Conservation (phyloP, 768 basidiomycete genomes). For the Pleurotus cornucopiae region DNA sequence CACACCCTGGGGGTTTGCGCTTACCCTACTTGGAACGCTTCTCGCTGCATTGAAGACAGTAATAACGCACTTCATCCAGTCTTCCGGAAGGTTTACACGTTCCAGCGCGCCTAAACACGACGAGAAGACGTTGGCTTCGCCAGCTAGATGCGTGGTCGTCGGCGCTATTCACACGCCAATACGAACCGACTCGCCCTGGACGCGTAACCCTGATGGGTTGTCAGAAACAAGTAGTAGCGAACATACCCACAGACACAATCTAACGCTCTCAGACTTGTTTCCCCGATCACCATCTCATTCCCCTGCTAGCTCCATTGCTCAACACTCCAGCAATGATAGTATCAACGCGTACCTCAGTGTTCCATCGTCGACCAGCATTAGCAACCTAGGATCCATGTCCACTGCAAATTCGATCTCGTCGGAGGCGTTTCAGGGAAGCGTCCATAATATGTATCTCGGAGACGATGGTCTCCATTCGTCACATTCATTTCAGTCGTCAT, state of each 20-base stretch:
- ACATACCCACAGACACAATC: not conserved
- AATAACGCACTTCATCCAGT: constrained; percentile 77
- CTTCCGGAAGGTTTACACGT: constrained; percentile 20
- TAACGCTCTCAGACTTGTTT: constrained; percentile 1
- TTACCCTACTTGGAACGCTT: constrained; percentile 87
- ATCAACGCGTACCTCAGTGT: not conserved
- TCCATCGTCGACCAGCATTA: no score
- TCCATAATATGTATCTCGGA: not conserved
- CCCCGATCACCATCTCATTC: not conserved
- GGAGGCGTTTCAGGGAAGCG: not conserved
- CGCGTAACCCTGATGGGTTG: not conserved
- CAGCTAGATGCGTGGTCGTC: not conserved
- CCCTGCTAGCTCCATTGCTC: not conserved
- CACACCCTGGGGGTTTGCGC: constrained; percentile 75
- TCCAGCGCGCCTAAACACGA: constrained; percentile 3
- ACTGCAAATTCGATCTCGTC: not conserved
- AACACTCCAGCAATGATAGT: not conserved
- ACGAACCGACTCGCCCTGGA: not conserved
- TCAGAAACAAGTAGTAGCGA: not conserved
- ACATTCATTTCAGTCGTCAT: not conserved
- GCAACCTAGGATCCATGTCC: no score
- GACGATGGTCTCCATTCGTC: not conserved
- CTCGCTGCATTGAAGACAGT: constrained; percentile 94
- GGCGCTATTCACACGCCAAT: not conserved
- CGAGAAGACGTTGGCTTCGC: constrained; percentile 8